Base-by-base conservation (phyloP, 768 basidiomycete genomes). In the Stropharia rugosoannulata region DNA sequence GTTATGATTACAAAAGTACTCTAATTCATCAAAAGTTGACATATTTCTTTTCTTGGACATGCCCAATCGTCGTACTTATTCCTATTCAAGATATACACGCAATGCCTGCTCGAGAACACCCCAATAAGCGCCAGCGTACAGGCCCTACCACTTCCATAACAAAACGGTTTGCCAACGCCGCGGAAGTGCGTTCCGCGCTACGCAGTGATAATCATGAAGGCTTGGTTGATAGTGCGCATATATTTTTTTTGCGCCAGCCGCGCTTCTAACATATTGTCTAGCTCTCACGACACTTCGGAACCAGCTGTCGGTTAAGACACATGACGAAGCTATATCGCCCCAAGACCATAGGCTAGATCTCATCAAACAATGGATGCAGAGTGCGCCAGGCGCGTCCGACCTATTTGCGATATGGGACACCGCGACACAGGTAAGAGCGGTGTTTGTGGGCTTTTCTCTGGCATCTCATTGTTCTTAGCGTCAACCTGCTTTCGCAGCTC, bases 391-490 rank as follows among this genome's bases (percentile, higher is more conserved):
- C 1, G 84, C 80, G 25, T 73, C 77, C 35, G 85, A 89, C 51
- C 50, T 91, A 3, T 88, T 92, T 61, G 65, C 71, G 16, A 59
- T 87, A 12, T 90, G 87, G 86, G 84, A 86, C 52, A 67, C 62
- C 6, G 58, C 75, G 1, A 78, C 73, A 44, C 74, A 79, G 32
- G 88, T 88, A 54, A 15, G 81, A 71, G 18, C 22, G 7, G 9
- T 8, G 12, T 35, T 27, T 48, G 7, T 16, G 44, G 9, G 2
- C 39, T 13, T 56, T 41, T 2, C 16, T 16, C 13, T 39, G 43
- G 36, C 35, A 29, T 15, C 47, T 47, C 19, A 45, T 22, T 57
- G n/a, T 22, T 58, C 58, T 29, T 57, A 80, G 79, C 69, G 77
- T 32, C 70, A 83, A 75, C 71, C 68, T 22, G 69, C 79, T 2